A percentile compares a stretch with the other conserved stretches of the same genome.
phyloP scores from a whole-genome alignment of 192 early-diverging fungal species.

The Kappamyces sp. region DNA sequence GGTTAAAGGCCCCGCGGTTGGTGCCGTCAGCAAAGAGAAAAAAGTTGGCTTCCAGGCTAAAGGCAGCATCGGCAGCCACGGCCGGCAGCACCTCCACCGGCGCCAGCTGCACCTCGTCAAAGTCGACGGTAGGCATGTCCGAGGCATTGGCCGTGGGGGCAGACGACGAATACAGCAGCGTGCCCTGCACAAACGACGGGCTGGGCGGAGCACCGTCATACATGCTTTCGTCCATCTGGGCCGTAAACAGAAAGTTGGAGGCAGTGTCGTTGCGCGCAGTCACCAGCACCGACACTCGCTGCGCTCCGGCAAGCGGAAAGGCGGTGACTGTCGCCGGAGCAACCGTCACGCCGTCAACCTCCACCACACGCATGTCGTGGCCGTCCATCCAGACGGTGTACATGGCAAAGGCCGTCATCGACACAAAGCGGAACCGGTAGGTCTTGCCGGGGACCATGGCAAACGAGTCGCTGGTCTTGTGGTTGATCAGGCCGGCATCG shows the following conservation, averaged over 20 bases:
- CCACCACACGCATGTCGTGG: constrained; percentile 72
- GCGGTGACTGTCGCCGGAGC: constrained; percentile 48
- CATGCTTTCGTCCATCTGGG: constrained; percentile 71
- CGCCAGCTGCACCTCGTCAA: constrained; percentile 34
- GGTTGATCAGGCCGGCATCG: constrained; percentile 62
- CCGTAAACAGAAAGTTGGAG: constrained; percentile 66
- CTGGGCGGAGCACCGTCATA: constrained; percentile 59
- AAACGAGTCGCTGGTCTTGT: constrained; percentile 42
- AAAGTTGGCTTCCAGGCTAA: constrained; percentile 56
- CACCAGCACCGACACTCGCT: constrained; percentile 76
- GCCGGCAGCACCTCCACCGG: constrained; percentile 44
- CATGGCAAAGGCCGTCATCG: constrained; percentile 68
- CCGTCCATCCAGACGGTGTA: constrained; percentile 77
- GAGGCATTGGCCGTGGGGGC: background rate
- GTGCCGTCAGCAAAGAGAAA: constrained; percentile 61
- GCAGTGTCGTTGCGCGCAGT: constrained; percentile 56
- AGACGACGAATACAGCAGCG: constrained; percentile 7
- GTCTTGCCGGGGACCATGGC: constrained; percentile 69
- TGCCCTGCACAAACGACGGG: constrained; percentile 26
- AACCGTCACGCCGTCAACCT: constrained; percentile 69
- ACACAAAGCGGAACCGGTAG: constrained; percentile 79
- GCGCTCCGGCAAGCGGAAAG: constrained; percentile 62
- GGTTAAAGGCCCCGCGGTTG: constrained; percentile 81
- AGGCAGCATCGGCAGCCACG: constrained; percentile 38
- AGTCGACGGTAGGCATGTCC: background rate